These are phyloP conservation scores for Sugiyamaella sp. DNA, from an alignment of 1,139 yeast genomes.

Conservation along the genomic window DNA sequence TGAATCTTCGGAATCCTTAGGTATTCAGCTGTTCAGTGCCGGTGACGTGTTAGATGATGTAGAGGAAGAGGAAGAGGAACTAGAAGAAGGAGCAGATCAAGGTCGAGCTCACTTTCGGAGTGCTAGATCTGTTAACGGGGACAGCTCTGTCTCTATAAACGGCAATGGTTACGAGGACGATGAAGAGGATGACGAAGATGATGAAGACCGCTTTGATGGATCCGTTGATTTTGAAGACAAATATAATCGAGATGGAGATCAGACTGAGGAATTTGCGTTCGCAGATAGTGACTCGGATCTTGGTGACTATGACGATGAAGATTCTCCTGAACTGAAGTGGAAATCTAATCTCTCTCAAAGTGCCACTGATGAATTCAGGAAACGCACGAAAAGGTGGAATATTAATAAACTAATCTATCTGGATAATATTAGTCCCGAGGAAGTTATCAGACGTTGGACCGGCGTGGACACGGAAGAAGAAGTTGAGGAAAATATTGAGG, in stretches of 20 bases:
- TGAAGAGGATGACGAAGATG: slow-evolving; percentile 47
- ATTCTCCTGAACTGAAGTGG: slow-evolving; percentile 45
- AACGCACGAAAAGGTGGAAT: slow-evolving; percentile 63
- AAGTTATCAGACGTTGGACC: slow-evolving; percentile 77
- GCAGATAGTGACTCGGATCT: slow-evolving; percentile 52
- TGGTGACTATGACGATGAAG: slow-evolving; percentile 43
- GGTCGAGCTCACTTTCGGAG: slow-evolving; percentile 37
- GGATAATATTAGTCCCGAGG: slow-evolving; percentile 73
- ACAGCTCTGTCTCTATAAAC: slow-evolving; percentile 46
- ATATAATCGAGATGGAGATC: slow-evolving; percentile 24
- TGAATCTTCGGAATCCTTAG: slow-evolving; percentile 66
- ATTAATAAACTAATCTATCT: slow-evolving; percentile 78
- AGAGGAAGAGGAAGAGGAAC: slow-evolving; percentile 49
- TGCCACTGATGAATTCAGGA: slow-evolving; percentile 36
- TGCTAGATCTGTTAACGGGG: slow-evolving; percentile 39
- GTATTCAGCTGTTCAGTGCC: slow-evolving; percentile 63
- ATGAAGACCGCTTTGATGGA: slow-evolving; percentile 26
- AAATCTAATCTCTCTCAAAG: slow-evolving; percentile 43
- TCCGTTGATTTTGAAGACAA: slow-evolving; percentile 26
- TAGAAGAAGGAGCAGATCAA: slow-evolving; percentile 38
- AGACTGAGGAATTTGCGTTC: slow-evolving; percentile 43
- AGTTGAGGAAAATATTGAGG: slow-evolving; percentile 53
- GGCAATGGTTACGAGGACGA: slow-evolving; percentile 44
- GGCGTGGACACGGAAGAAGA: slow-evolving; percentile 51
- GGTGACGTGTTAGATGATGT: slow-evolving; percentile 47